phyloP scores from a whole-genome alignment of 495 filamentous ascomycete genomes.

The Gamarada debralockiae region DNA sequence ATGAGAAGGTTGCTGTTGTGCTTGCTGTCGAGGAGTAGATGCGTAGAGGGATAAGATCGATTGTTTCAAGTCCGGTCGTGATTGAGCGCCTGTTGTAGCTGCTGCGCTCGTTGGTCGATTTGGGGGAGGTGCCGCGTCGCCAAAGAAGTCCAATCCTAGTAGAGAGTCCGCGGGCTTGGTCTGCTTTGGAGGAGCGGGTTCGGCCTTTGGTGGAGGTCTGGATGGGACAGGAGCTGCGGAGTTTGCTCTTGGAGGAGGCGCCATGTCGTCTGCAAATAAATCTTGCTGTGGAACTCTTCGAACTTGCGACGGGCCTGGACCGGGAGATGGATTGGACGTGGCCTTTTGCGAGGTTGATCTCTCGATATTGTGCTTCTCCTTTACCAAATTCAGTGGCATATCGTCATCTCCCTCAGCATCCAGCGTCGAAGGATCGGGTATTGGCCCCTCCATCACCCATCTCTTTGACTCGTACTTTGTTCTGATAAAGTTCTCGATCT shows the following conservation, averaged over 20 bases:
- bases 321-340: constrained; percentile 7
- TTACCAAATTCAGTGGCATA: constrained; percentile 56
- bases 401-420: constrained; percentile 83
- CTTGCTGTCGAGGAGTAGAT: constrained; percentile 68
- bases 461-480: constrained; percentile 98
- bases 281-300: constrained; percentile 41
- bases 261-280: constrained; percentile 41
- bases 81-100: constrained; percentile 59
- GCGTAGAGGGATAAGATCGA: constrained; percentile 95
- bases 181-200: constrained; percentile 60
- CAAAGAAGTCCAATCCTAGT: constrained; percentile 91
- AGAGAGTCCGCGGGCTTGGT: constrained; percentile 79
- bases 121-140: constrained; percentile 58
- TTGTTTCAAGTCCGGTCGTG: constrained; percentile 91
- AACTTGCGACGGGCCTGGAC: constrained; percentile 32
- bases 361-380: constrained; percentile 52
- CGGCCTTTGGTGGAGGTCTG: constrained; percentile 61
- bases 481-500: constrained; percentile 98
- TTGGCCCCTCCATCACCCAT: constrained; percentile 96
- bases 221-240: constrained; percentile 60
- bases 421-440: constrained; percentile 87
- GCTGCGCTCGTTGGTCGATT: constrained; percentile 70
- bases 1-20: constrained; percentile 55
- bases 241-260: constrained; percentile 43
- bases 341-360: constrained; percentile 25